phyloP scores from a whole-genome alignment of 139 green algal species.

The Ettlia oleoabundans region DNA sequence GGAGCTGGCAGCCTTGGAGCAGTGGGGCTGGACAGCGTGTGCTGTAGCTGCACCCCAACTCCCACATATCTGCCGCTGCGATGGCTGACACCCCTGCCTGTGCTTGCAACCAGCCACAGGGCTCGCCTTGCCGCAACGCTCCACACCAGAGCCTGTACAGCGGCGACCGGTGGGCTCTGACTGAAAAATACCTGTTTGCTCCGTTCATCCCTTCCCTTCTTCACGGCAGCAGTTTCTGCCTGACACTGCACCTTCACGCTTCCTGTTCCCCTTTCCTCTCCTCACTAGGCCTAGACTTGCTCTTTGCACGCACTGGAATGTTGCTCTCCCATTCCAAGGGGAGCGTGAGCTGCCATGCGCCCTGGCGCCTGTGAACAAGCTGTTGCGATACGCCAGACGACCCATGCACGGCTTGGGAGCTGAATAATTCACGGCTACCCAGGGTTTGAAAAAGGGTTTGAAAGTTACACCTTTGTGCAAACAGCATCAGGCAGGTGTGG shows the following conservation, averaged over 20 bases:
- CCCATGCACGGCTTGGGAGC: no score
- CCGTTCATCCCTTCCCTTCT: background rate
- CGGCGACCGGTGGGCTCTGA: background rate
- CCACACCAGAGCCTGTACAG: background rate
- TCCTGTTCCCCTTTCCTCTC: no score
- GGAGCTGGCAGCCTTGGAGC: background rate
- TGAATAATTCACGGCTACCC: no score
- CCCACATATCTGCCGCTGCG: background rate
- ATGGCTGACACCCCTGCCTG: background rate
- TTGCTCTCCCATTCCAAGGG: background rate
- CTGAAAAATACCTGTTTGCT: conserved; percentile 4
- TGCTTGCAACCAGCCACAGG: background rate
- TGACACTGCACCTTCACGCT: conserved; percentile 3
- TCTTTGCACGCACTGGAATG: background rate
- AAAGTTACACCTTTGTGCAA: no score
- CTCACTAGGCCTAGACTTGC: background rate
- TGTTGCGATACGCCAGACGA: no score
- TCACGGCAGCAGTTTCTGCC: background rate
- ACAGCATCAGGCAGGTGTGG: no score
- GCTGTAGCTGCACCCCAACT: background rate
- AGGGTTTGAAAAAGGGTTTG: no score
- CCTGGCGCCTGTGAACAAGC: no score
- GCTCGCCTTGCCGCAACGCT: background rate
- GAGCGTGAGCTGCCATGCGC: background rate
- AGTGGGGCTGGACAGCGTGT: background rate